phyloP scores from a whole-genome alignment of 2,329 filamentous ascomycete genomes.

The Colletotrichum paranaense region DNA sequence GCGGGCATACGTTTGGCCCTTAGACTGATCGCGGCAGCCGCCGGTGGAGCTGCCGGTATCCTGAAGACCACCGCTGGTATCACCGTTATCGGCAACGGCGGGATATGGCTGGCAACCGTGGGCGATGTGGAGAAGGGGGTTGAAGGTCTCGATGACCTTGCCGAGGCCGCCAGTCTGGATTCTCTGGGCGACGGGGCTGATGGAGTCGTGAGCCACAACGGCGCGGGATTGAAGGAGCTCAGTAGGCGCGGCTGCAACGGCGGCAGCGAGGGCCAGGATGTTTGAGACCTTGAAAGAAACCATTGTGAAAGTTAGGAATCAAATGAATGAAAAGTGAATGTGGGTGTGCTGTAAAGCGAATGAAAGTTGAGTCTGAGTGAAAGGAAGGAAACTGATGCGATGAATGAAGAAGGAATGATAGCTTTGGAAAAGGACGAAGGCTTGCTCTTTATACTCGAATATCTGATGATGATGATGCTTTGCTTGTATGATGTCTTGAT shows the following conservation, averaged over 20 bases:
- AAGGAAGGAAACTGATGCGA: neutral
- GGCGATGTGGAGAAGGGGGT: constrained; percentile 40
- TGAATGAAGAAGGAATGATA: neutral
- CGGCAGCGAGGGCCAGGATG: constrained; percentile 17
- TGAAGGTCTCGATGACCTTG: constrained; percentile 34
- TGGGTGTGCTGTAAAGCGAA: constrained; percentile 2
- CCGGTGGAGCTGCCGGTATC: constrained; percentile 44
- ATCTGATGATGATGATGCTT: neutral
- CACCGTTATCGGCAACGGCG: constrained; percentile 5
- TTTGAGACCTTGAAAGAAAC: constrained; percentile 23
- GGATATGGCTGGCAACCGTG: constrained; percentile 41
- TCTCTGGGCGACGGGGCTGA: constrained; percentile 6
- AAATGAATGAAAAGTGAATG: neutral
- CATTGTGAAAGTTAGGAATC: constrained; percentile 17
- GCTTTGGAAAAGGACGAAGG: neutral
- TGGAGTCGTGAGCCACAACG: constrained; percentile 8
- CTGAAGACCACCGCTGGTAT: constrained; percentile 47
- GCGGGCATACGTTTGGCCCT: constrained; percentile 52
- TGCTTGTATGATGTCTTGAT: neutral
- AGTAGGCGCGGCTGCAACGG: constrained; percentile 15
- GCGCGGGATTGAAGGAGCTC: constrained; percentile 14
- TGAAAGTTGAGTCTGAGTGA: constrained; percentile 5
- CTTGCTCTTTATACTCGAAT: neutral
- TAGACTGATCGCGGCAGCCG: constrained; percentile 44
- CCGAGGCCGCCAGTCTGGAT: constrained; percentile 31